Evolutionary conservation across 768 basidiomycete genomes (phyloP).

Genomic region (Cystobasidium ongulense): DNA sequence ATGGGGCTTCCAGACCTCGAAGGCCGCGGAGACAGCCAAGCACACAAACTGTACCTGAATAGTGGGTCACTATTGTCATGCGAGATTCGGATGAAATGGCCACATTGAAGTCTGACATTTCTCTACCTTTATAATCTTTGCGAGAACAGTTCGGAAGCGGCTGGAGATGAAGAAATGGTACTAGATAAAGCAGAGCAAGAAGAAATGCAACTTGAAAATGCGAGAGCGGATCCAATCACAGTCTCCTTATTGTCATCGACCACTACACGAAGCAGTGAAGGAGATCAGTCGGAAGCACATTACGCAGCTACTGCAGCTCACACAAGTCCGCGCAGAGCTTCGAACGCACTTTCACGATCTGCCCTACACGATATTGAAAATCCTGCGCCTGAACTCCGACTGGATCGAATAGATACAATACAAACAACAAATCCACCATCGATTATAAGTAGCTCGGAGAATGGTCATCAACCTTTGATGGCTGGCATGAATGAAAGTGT

Average conservation of each 20-base stretch:
- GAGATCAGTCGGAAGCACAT: neutral
- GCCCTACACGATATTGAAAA: slow-evolving; percentile 8
- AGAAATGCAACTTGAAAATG: neutral
- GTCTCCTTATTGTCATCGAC: neutral
- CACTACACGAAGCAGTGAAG: neutral
- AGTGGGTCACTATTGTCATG: slow-evolving; percentile 1
- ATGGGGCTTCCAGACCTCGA: slow-evolving; percentile 1
- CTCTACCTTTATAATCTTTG: neutral
- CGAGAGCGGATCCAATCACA: neutral
- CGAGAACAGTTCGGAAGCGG: neutral
- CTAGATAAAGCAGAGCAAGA: slow-evolving; percentile 2
- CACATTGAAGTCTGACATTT: neutral
- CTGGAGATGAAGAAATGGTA: slow-evolving; percentile 22
- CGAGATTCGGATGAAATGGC: neutral
- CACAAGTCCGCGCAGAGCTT: neutral
- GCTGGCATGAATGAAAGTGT: neutral
- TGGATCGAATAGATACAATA: slow-evolving; percentile 11
- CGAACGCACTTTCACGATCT: neutral
- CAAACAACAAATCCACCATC: neutral
- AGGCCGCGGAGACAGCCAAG: slow-evolving; percentile 17
- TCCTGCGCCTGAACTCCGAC: slow-evolving; percentile 19
- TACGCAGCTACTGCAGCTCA: neutral
- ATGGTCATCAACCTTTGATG: neutral
- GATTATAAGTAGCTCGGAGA: neutral
- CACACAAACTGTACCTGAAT: slow-evolving; percentile 19